Evolutionary conservation across 2,329 filamentous ascomycete genomes (phyloP).

Genomic region (Calonectria honghensis): DNA sequence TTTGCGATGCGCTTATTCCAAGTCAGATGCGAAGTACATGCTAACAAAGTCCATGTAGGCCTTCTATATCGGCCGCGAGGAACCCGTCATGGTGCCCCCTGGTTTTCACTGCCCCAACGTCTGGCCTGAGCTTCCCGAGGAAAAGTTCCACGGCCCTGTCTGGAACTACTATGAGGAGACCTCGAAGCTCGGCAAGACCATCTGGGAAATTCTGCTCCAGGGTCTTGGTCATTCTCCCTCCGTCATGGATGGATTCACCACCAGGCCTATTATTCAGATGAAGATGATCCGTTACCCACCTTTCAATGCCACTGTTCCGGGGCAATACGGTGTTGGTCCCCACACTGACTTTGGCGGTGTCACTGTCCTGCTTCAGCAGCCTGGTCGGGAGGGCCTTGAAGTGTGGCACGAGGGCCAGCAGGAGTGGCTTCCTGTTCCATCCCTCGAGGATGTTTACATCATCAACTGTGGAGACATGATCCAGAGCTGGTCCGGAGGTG

Average conservation of each 20-base stretch:
- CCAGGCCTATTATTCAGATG: not conserved
- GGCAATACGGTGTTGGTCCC: not conserved
- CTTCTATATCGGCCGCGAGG: not conserved
- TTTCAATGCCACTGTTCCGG: not conserved
- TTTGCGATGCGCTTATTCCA: not conserved
- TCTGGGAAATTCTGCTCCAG: not conserved
- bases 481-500: not conserved
- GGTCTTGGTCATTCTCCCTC: not conserved
- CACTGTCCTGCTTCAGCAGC: not conserved
- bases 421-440: not conserved
- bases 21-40: not conserved
- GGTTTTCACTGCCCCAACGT: not conserved
- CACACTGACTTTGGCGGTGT: not conserved
- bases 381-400: not conserved
- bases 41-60: not conserved
- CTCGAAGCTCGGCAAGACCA: not conserved
- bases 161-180: slow-evolving; percentile 2
- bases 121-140: not conserved
- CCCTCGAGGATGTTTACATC: not conserved
- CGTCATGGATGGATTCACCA: not conserved
- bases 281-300: not conserved
- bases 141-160: not conserved
- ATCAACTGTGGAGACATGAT: slow-evolving; percentile 5
- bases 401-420: not conserved
- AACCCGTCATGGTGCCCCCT: not conserved